These are phyloP conservation scores for Adansonia gregorii DNA, from an alignment of 441 rosid species.

Conservation along the genomic window DNA sequence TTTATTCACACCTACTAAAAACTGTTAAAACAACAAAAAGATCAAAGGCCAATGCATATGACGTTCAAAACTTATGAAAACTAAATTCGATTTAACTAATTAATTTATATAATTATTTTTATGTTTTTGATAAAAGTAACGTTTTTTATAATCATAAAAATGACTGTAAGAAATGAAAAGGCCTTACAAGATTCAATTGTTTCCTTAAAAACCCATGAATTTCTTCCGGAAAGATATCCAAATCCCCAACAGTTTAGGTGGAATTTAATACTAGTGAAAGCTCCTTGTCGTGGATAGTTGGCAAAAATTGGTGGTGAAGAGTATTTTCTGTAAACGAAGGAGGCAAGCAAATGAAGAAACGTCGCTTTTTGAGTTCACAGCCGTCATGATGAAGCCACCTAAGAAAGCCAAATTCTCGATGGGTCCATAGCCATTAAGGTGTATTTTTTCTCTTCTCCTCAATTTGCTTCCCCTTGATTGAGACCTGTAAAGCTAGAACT, in stretches of 20 bases:
- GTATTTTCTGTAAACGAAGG: slow-evolving; percentile 23
- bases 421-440: not conserved
- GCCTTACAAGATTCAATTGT: too few relatives aligned
- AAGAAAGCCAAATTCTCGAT: not conserved
- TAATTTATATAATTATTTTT: too few relatives aligned
- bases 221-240: not conserved
- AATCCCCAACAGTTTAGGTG: not conserved
- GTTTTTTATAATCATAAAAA: too few relatives aligned
- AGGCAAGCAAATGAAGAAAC: slow-evolving; percentile 14
- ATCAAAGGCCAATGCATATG: not conserved
- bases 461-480: not conserved
- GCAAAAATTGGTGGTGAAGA: slow-evolving; percentile 25
- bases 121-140: too few relatives aligned
- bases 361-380: slow-evolving; percentile 28
- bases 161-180: not conserved
- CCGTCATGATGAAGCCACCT: slow-evolving; percentile 8
- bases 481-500: slow-evolving; percentile 3
- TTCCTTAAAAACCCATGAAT: not conserved
- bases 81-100: not conserved
- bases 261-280: slow-evolving; percentile 12
- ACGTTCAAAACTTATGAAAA: not conserved
- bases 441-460: not conserved
- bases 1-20: not conserved
- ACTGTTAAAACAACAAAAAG: not conserved
- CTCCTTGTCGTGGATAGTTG: not conserved